These are phyloP conservation scores for Inga leiocalycina DNA, from an alignment of 306 rosid species.

Conservation along the genomic window DNA sequence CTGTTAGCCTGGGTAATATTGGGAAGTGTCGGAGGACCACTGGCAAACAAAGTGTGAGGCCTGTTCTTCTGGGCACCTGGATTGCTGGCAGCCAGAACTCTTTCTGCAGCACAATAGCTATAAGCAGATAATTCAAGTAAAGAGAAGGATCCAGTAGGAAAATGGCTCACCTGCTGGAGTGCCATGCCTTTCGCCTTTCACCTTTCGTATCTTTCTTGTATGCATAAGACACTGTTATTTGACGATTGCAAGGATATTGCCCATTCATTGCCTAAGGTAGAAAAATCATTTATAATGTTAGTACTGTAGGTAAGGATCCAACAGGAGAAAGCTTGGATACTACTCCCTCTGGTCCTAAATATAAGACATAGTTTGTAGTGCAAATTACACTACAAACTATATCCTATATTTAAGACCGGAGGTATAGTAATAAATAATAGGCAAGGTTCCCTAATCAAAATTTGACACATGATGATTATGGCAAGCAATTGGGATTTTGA, in stretches of 20 bases:
- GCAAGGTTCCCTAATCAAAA: too few species aligned
- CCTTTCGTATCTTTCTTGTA: constrained; percentile 99
- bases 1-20: constrained; percentile 72
- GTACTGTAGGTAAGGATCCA: not conserved
- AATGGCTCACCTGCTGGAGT: constrained; percentile 86
- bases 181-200: constrained; percentile 95
- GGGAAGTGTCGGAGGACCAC: constrained; percentile 87
- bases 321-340: not conserved
- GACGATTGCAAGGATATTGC: constrained; percentile 97
- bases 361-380: too few species aligned
- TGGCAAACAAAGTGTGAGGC: constrained; percentile 94
- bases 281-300: constrained; percentile 11
- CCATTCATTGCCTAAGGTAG: constrained; percentile 88
- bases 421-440: too few species aligned
- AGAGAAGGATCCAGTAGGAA: constrained; percentile 18
- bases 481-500: too few species aligned
- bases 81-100: constrained; percentile 98
- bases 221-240: constrained; percentile 96
- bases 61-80: constrained; percentile 82
- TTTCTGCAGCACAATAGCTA: constrained; percentile 57
- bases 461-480: too few species aligned
- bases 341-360: too few species aligned
- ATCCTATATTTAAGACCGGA: too few species aligned
- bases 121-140: constrained; percentile 15
- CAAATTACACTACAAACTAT: too few species aligned